A percentile compares a stretch with the other conserved stretches of the same genome.
Evolutionary conservation across 2,329 filamentous ascomycete species (phyloP).

Genomic region (Raffaelea albimanens): DNA sequence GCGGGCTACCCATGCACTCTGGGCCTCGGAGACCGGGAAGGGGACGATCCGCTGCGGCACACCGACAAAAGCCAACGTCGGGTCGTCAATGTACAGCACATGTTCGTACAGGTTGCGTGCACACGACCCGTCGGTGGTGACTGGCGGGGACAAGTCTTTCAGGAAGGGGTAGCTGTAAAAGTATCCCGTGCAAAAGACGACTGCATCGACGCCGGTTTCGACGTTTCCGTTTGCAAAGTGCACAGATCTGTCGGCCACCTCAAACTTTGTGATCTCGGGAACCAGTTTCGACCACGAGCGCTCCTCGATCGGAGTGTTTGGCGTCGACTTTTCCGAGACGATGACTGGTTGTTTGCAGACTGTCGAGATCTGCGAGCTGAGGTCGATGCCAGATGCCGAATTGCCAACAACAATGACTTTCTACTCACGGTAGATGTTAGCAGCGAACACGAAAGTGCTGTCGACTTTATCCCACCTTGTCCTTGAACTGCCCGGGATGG

Average conservation of each 20-base stretch:
- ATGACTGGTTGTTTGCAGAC: conserved; percentile 45
- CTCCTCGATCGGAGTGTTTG: conserved; percentile 17
- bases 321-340: conserved; percentile 7
- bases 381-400: conserved; percentile 31
- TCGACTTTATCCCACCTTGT: not conserved
- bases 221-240: conserved; percentile 49
- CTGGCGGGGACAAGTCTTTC: conserved; percentile 48
- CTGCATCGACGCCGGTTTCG: conserved; percentile 46
- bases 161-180: conserved; percentile 62
- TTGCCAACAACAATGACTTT: conserved; percentile 44
- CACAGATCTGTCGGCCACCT: conserved; percentile 36
- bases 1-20: conserved; percentile 56
- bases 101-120: conserved; percentile 29
- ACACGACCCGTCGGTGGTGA: conserved; percentile 34
- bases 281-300: not conserved
- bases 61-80: conserved; percentile 53
- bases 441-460: not conserved
- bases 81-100: conserved; percentile 61
- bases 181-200: conserved; percentile 65
- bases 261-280: conserved; percentile 37
- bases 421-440: conserved; percentile 16
- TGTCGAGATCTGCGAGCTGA: conserved; percentile 28
- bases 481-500: conserved; percentile 32
- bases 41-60: conserved; percentile 62
- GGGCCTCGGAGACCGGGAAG: conserved; percentile 61